phyloP scores from a whole-genome alignment of 352 stramenopile species.

The Globisporangium polare region DNA sequence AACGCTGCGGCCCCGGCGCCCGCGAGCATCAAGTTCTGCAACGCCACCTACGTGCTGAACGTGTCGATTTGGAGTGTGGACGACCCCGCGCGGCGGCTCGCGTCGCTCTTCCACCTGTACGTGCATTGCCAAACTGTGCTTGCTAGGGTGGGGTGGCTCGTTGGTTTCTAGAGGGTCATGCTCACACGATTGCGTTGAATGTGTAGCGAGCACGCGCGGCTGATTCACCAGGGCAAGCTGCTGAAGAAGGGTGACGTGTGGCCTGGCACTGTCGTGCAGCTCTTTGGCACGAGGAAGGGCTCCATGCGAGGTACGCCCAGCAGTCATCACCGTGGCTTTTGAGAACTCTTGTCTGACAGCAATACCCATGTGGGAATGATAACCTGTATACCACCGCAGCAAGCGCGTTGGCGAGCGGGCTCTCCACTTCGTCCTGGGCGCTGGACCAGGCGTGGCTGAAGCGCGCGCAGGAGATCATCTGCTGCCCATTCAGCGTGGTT shows the following conservation, averaged over 20 bases:
- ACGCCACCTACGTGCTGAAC: conserved; percentile 71
- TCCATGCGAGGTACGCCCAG: conserved; percentile 1
- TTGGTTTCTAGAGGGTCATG: not conserved
- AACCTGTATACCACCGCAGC: not conserved
- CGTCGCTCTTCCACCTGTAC: conserved; percentile 71
- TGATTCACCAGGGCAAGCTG: conserved; percentile 79
- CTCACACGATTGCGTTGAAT: not conserved
- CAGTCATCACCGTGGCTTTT: not conserved
- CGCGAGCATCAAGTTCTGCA: conserved; percentile 75
- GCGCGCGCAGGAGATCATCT: conserved; percentile 45
- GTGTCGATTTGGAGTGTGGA: conserved; percentile 79
- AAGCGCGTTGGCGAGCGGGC: conserved; percentile 4
- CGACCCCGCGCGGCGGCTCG: conserved; percentile 57
- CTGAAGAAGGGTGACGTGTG: conserved; percentile 82
- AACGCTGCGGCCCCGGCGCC: conserved; percentile 23
- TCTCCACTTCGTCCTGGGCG: conserved; percentile 20
- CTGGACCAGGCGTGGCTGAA: conserved; percentile 37
- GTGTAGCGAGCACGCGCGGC: conserved; percentile 56
- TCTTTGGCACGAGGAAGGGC: conserved; percentile 67
- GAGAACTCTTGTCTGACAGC: not conserved
- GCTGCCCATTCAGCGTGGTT: conserved; percentile 57
- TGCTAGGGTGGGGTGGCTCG: not conserved
- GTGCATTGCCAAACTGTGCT: conserved; percentile 8
- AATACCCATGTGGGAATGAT: not conserved
- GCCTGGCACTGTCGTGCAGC: conserved; percentile 75